These are phyloP conservation scores for Withania somnifera DNA, from an alignment of 305 asterid genomes.

Conservation along the genomic window DNA sequence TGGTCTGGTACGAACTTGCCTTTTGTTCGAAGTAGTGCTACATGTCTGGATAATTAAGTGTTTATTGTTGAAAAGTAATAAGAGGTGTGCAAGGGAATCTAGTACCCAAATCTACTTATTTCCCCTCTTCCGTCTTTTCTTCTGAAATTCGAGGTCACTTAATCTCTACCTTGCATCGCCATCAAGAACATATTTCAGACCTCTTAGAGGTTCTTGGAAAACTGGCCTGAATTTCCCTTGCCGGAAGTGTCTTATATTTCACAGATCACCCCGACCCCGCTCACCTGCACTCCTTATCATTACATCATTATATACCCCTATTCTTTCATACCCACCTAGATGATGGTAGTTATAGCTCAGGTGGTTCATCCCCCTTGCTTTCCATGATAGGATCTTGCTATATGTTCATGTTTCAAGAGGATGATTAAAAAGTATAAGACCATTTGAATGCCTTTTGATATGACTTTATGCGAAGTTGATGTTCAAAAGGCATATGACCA, in stretches of 20 bases:
- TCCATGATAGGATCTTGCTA: neutral
- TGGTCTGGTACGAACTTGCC: constrained; percentile 58
- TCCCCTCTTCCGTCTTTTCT: neutral
- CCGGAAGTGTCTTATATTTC: neutral
- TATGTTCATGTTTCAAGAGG: neutral
- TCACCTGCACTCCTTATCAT: neutral
- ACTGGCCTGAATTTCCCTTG: neutral
- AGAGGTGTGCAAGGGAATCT: neutral
- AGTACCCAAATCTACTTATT: neutral
- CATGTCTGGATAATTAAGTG: neutral
- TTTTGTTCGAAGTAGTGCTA: neutral
- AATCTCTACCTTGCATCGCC: neutral
- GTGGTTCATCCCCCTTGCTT: neutral
- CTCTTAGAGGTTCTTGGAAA: neutral
- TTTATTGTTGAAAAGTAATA: neutral
- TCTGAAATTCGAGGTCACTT: neutral
- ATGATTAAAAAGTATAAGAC: neutral
- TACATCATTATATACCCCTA: neutral
- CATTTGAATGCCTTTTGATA: neutral
- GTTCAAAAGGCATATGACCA: neutral
- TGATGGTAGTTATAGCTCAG: neutral
- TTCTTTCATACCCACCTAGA: neutral
- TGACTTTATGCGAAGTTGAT: neutral
- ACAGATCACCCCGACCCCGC: neutral
- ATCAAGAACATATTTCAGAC: neutral